These are phyloP conservation scores for Penicillium bovifimosum DNA, from an alignment of 495 filamentous ascomycete species.

Conservation along the genomic window DNA sequence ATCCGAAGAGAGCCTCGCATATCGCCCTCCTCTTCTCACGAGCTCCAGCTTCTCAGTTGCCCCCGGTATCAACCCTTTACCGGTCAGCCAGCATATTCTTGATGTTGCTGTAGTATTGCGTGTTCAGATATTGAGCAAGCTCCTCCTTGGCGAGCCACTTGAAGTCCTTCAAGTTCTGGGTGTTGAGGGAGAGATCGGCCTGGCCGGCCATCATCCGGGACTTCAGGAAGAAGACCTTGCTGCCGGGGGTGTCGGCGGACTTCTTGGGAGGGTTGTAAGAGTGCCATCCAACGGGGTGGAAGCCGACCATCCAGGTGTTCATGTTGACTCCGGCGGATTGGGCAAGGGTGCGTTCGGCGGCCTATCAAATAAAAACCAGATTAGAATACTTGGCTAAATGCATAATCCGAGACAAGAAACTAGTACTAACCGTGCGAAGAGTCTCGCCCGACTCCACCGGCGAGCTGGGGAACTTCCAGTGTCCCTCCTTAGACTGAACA, in stretches of 20 bases:
- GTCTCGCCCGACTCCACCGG: conserved; percentile 62
- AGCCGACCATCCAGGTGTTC: conserved; percentile 98
- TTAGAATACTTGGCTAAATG: background rate
- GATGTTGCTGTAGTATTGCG: conserved; percentile 65
- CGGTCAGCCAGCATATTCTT: conserved; percentile 75
- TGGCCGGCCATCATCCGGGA: conserved; percentile 94
- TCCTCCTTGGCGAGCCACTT: conserved; percentile 91
- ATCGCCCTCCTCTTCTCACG: background rate
- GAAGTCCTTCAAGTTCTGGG: conserved; percentile 70
- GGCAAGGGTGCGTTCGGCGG: conserved; percentile 69
- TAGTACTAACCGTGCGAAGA: conserved; percentile 68
- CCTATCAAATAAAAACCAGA: conserved; percentile 43
- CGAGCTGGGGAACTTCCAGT: conserved; percentile 76
- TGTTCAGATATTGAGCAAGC: conserved; percentile 55
- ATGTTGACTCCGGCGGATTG: conserved; percentile 85
- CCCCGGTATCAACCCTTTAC: conserved; percentile 30
- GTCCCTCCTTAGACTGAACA: conserved; percentile 59
- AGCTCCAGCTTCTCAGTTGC: conserved; percentile 12
- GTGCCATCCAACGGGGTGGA: conserved; percentile 79
- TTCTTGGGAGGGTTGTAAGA: conserved; percentile 35
- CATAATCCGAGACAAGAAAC: background rate
- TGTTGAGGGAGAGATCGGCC: conserved; percentile 69
- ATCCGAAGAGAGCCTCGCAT: conserved; percentile 4
- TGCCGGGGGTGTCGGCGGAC: conserved; percentile 42
- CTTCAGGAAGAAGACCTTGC: conserved; percentile 95